Base-by-base conservation (phyloP, 164 flowering plant species). In the Euptelea pleiosperma region DNA sequence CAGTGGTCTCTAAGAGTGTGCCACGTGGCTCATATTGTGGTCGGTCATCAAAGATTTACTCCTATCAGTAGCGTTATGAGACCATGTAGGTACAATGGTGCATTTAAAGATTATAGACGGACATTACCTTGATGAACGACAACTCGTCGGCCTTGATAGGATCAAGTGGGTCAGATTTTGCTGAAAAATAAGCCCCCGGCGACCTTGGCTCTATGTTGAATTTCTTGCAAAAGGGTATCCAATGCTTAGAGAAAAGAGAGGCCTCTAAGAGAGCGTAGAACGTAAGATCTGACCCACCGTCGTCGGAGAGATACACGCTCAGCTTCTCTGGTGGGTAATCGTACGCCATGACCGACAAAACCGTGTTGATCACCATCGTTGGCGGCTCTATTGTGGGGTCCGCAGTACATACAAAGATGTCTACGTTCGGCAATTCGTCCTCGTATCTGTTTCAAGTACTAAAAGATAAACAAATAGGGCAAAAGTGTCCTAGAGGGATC, bases 381-480 rank as follows among this genome's bases (percentile, higher is more conserved):
- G 77, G 80, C 45, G 77, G 77, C 61, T 77, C 80, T 5, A 65
- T 52, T 6, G 2, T 25, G 9, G 73, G 75, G 53, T 77, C 75
- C 5, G 77, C 77, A 1, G 80, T 77, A 57, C 80, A 77, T 35
- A 73, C 72, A 28, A 77, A 77, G 8, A 73, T 51, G 49, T 77
- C 80, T 30, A 77, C 63, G 0, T 48, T 53, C 0, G 77, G 77
- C 35, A 77, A 56, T 10, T 60, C 65, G 5, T 57, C 51, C 60
- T 56, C 67, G n/a, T 50, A 36, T 39, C 70, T 61, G 60, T 28
- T 48, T 8, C 39, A n/a, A 15, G 14, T n/a, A n/a, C n/a, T n/a
- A n/a, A n/a, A n/a, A n/a, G n/a, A n/a, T n/a, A n/a, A n/a, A n/a
- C n/a, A n/a, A n/a, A n/a, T n/a, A n/a, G n/a, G n/a, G n/a, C n/a